Conservation (phyloP, 352 stramenopile genomes). For the Phytophthora boehmeriae region DNA sequence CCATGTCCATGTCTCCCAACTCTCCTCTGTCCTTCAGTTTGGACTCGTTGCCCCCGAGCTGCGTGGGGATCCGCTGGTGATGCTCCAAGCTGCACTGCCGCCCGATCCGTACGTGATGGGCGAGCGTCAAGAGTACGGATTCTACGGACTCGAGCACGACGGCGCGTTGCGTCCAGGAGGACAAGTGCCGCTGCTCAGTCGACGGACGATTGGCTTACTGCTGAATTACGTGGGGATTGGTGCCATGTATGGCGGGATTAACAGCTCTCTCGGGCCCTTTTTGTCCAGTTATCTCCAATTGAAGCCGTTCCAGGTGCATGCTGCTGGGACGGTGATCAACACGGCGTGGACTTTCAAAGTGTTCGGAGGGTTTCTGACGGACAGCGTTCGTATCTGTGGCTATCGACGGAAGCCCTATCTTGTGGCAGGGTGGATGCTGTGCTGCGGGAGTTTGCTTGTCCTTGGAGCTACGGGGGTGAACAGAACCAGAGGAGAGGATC, state of each 20-base stretch:
- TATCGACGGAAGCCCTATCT: conserved; percentile 76
- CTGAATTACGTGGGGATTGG: conserved; percentile 77
- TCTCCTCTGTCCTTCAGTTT: conserved; percentile 28
- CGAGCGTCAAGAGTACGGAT: conserved; percentile 48
- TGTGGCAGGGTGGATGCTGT: conserved; percentile 60
- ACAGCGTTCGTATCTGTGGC: conserved; percentile 63
- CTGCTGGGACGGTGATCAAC: conserved; percentile 55
- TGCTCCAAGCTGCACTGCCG: conserved; percentile 14
- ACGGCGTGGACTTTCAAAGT: conserved; percentile 72
- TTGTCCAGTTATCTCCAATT: conserved; percentile 70
- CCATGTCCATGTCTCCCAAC: conserved; percentile 29
- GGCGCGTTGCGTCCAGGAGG: conserved; percentile 68
- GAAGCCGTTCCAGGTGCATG: conserved; percentile 64
- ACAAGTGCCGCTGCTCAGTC: conserved; percentile 49
- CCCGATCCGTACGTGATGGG: conserved; percentile 7
- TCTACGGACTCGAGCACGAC: conserved; percentile 70
- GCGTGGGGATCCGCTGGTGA: conserved; percentile 9
- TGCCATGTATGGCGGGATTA: conserved; percentile 70
- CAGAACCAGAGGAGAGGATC: not conserved
- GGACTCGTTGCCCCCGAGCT: conserved; percentile 33
- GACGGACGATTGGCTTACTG: conserved; percentile 56
- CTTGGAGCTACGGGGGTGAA: conserved; percentile 25
- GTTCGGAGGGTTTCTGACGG: conserved; percentile 63
- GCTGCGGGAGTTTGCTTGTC: conserved; percentile 41
- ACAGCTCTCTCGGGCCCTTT: conserved; percentile 56